phyloP scores from a whole-genome alignment of 495 filamentous ascomycete species.

The Xylaria bambusicola region DNA sequence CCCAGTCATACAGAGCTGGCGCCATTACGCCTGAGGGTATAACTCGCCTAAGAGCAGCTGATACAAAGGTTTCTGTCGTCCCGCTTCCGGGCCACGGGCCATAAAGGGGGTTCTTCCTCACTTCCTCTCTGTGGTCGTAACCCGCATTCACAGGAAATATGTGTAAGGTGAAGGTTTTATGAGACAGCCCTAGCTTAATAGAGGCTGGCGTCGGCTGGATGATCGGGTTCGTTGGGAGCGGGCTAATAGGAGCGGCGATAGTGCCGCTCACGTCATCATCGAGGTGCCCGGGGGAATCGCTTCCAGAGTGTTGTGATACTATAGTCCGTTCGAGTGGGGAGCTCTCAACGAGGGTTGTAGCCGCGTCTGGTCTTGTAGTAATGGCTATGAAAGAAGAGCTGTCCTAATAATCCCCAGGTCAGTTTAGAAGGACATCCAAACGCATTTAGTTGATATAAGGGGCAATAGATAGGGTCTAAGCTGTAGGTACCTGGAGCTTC shows the following conservation, averaged over 20 bases:
- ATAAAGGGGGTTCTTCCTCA: conserved; percentile 42
- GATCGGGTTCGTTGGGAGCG: conserved; percentile 13
- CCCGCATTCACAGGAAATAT: conserved; percentile 33
- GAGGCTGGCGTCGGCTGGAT: conserved; percentile 23
- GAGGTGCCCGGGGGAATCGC: conserved; percentile 18
- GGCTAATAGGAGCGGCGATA: conserved; percentile 24
- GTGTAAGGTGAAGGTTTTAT: conserved; percentile 40
- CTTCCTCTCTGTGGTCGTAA: conserved; percentile 37
- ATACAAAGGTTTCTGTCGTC: conserved; percentile 29
- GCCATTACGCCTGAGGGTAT: conserved; percentile 40
- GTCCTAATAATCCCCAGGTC: no score
- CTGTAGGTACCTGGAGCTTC: conserved; percentile 61
- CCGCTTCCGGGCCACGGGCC: conserved; percentile 41
- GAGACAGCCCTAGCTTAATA: conserved; percentile 23
- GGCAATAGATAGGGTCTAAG: not conserved
- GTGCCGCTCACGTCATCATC: conserved; percentile 24
- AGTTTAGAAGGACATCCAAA: not conserved
- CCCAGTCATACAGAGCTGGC: conserved; percentile 50
- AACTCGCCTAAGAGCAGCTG: conserved; percentile 32
- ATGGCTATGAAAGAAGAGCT: conserved; percentile 45
- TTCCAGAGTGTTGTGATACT: conserved; percentile 20
- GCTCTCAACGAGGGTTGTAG: conserved; percentile 24
- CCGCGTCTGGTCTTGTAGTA: conserved; percentile 27
- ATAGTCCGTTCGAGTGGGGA: conserved; percentile 29
- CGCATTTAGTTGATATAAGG: not conserved